These are phyloP conservation scores for Linnemannia zychae DNA, from an alignment of 192 early-diverging fungal species.

Conservation along the genomic window DNA sequence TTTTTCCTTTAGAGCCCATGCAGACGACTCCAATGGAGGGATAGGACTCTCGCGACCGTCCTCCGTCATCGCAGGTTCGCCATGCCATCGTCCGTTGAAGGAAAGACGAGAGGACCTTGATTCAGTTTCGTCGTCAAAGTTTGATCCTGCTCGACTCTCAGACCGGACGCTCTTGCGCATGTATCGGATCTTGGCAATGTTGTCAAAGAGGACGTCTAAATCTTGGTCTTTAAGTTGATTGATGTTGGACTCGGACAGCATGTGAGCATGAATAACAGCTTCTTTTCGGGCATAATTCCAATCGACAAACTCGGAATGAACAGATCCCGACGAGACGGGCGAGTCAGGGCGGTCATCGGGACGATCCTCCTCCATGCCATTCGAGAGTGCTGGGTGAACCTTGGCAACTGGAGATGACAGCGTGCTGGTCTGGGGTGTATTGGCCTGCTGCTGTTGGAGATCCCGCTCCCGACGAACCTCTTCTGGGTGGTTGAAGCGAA, in stretches of 20 bases:
- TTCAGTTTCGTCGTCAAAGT: constrained; percentile 59
- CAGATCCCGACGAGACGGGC: constrained; percentile 56
- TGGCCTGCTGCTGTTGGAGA: constrained; percentile 37
- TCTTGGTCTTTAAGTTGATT: constrained; percentile 70
- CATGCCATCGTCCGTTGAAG: constrained; percentile 46
- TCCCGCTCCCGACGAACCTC: constrained; percentile 80
- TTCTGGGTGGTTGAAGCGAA: constrained; percentile 87
- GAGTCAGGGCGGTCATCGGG: constrained; percentile 54
- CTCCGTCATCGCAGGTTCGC: constrained; percentile 44
- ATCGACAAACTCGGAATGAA: constrained; percentile 70
- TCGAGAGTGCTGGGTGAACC: constrained; percentile 9
- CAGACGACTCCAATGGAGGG: constrained; percentile 58
- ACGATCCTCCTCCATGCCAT: constrained; percentile 55
- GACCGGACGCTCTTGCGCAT: constrained; percentile 61
- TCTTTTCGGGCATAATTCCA: constrained; percentile 86
- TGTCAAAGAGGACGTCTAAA: constrained; percentile 67
- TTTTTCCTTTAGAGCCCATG: constrained; percentile 59
- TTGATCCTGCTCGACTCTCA: constrained; percentile 60
- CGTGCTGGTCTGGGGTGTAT: constrained; percentile 24
- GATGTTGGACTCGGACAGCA: constrained; percentile 53
- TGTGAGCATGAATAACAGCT: constrained; percentile 70
- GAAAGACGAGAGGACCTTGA: constrained; percentile 51
- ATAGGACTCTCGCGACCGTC: constrained; percentile 66
- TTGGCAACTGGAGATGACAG: constrained; percentile 28
- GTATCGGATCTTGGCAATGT: constrained; percentile 68